These are phyloP conservation scores for Xylaria sp. DNA, from an alignment of 2,329 filamentous ascomycete genomes.

Conservation along the genomic window DNA sequence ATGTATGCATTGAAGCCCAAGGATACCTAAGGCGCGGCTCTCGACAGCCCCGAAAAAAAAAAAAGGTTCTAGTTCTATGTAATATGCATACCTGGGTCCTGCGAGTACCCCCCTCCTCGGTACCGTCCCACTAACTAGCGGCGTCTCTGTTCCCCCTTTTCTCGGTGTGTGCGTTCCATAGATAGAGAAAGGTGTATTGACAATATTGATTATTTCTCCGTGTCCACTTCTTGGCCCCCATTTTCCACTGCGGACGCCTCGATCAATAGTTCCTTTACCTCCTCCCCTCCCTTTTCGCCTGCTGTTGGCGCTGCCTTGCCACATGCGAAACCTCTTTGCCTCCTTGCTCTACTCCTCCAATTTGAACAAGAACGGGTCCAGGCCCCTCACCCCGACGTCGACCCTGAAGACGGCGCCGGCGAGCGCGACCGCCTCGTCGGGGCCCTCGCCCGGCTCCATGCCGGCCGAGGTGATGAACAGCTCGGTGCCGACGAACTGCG, in stretches of 20 bases:
- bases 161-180: neutral
- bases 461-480: slow-evolving; percentile 79
- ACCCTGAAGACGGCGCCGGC: slow-evolving; percentile 76
- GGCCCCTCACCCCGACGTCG: slow-evolving; percentile 72
- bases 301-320: neutral
- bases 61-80: slow-evolving; percentile 6
- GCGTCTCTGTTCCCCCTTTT: neutral
- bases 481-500: slow-evolving; percentile 73
- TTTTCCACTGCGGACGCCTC: too few species aligned
- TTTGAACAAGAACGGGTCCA: slow-evolving; percentile 67
- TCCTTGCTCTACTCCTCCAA: slow-evolving; percentile 36
- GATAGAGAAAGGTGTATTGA: neutral
- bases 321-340: neutral
- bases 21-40: slow-evolving; percentile 11
- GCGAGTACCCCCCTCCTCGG: neutral
- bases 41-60: too few species aligned
- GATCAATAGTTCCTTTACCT: neutral
- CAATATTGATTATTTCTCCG: neutral
- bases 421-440: slow-evolving; percentile 63
- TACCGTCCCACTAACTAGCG: too few species aligned
- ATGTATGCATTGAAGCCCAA: slow-evolving; percentile 73
- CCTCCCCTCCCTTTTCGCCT: neutral
- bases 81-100: too few species aligned
- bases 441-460: slow-evolving; percentile 66
- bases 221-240: neutral